Evolutionary conservation across 225 moss, liverwort and hornwort species (phyloP).

Genomic region (Antitrichia curtipendula): DNA sequence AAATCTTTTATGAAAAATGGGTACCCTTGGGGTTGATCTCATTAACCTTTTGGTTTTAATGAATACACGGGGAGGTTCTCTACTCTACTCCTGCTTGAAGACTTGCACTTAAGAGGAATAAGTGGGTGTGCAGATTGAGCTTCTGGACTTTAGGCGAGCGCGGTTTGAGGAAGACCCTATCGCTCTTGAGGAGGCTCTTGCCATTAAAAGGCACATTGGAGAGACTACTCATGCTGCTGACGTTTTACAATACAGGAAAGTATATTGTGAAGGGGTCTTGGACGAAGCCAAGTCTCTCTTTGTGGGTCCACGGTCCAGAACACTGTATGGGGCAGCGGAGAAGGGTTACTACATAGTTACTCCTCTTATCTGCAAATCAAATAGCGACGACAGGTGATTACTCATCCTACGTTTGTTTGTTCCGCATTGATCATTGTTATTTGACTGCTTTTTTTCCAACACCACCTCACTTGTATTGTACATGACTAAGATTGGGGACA

Average conservation of each 20-base stretch:
- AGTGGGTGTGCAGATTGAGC: slow-evolving; percentile 57
- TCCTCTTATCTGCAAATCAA: slow-evolving; percentile 36
- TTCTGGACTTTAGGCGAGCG: slow-evolving; percentile 60
- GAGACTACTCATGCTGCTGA: background rate
- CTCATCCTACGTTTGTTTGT: background rate
- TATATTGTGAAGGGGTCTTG: slow-evolving; percentile 64
- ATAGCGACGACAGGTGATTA: slow-evolving; percentile 50
- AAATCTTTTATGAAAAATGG: background rate
- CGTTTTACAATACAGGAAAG: slow-evolving; percentile 67
- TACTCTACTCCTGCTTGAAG: background rate
- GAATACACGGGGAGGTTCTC: background rate
- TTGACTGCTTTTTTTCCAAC: background rate
- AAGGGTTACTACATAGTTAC: slow-evolving; percentile 84
- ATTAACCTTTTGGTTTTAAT: background rate
- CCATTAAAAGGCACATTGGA: background rate
- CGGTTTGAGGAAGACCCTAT: slow-evolving; percentile 77
- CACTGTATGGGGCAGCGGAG: slow-evolving; percentile 69
- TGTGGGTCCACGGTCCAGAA: slow-evolving; percentile 85
- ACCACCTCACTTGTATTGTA: background rate
- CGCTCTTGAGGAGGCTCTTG: slow-evolving; percentile 31
- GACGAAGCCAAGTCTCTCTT: slow-evolving; percentile 65
- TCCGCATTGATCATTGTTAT: background rate
- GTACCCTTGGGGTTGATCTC: background rate
- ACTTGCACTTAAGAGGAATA: background rate
- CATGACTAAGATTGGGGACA: slow-evolving; percentile 38